These are phyloP conservation scores for Suillus weaverae DNA, from an alignment of 768 basidiomycete species.

Conservation along the genomic window DNA sequence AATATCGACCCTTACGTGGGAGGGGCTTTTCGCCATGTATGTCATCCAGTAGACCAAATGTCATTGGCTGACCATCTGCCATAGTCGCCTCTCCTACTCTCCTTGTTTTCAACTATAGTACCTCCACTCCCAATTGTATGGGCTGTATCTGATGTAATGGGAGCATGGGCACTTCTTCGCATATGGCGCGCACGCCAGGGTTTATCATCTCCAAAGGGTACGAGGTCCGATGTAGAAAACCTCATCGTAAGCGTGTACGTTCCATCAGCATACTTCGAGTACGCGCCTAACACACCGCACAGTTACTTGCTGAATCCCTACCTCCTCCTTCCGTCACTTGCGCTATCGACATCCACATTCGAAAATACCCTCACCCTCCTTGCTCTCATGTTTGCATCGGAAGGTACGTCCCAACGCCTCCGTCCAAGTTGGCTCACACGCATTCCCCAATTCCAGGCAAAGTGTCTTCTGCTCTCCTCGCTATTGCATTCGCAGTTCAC, in stretches of 20 bases:
- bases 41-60: conserved; percentile 24
- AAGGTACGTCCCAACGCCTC: conserved; percentile 43
- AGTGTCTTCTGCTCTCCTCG: conserved; percentile 54
- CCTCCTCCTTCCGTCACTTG: conserved; percentile 73
- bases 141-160: conserved; percentile 65
- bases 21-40: conserved; percentile 82
- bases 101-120: conserved; percentile 70
- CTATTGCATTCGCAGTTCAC: conserved; percentile 71
- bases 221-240: neutral
- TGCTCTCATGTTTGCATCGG: conserved; percentile 66
- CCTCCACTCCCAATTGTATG: conserved; percentile 65
- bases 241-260: conserved; percentile 8
- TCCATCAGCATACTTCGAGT: neutral
- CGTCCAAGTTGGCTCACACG: neutral
- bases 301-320: conserved; percentile 94
- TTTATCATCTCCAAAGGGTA: conserved; percentile 45
- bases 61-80: conserved; percentile 5
- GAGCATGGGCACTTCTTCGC: conserved; percentile 64
- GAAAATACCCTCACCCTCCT: conserved; percentile 75
- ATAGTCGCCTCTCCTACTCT: conserved; percentile 81
- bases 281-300: conserved; percentile 14
- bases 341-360: conserved; percentile 78
- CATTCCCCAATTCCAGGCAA: conserved; percentile 45
- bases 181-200: conserved; percentile 69
- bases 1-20: conserved; percentile 88